A percentile compares a stretch with the other conserved stretches of the same genome.
These are phyloP conservation scores for Solanum raphanifolium DNA, from an alignment of 257 asterid genomes.

Conservation along the genomic window DNA sequence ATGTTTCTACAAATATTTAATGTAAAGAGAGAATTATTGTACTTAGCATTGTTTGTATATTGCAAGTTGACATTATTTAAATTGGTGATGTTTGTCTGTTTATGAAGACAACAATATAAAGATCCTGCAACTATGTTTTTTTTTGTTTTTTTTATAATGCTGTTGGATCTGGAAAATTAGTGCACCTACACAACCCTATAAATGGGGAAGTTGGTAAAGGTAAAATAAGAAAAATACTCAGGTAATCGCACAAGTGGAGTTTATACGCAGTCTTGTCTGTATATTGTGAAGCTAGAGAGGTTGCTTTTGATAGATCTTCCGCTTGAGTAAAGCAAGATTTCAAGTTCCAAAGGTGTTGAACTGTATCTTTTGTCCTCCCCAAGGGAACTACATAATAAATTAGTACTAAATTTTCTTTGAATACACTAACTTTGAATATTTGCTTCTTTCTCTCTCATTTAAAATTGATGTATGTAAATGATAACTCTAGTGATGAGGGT, in stretches of 20 bases:
- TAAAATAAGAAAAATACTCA: neutral
- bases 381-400: neutral
- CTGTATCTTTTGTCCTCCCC: neutral
- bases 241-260: neutral
- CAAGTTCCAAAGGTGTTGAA: neutral
- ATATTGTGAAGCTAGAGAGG: neutral
- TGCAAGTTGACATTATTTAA: neutral
- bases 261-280: accelerated
- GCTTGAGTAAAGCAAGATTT: neutral
- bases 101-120: neutral
- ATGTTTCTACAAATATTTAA: neutral
- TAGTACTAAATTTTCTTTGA: neutral
- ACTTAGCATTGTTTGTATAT: neutral
- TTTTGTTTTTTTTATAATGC: neutral
- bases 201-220: neutral
- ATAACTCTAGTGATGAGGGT: neutral
- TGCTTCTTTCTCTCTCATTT: neutral
- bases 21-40: neutral
- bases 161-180: neutral
- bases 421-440: neutral
- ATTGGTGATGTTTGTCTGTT: neutral
- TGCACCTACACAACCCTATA: neutral
- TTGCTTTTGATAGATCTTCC: neutral
- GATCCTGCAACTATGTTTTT: neutral
- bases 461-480: neutral